Evolutionary conservation across 768 basidiomycete genomes (phyloP), one percentile per base, ranked within the genome.

Genomic region (Lentinus brumalis): DNA sequence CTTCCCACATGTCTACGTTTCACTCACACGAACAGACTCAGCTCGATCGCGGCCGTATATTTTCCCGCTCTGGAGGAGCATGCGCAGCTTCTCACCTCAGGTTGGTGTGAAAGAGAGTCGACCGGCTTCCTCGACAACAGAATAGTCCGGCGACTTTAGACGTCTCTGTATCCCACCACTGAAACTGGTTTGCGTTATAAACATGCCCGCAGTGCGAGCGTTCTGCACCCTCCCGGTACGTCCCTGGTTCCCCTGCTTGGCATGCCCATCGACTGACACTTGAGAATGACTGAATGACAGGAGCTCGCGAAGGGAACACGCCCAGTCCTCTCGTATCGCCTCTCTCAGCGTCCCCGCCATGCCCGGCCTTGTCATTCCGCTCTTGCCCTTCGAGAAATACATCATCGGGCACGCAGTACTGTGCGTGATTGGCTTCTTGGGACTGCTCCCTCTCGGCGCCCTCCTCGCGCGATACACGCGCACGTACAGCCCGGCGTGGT

Each of bases 401-500:
- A 75, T 85, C 29, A 69, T 86, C 49, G 53, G 66, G 21, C 86
- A 88, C 70, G 86, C 80, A 29, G 70, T 82, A 46, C 72, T 86
- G 14, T 80, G 78, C 63, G 69, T 79, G 0, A 72, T 76, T 11
- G 86, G 83, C 1, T 85, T 84, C 67, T 71, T 87, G 46, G 73
- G 86, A 51, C 67, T 87, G n/a, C 77, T 88, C 10, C 86, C 86
- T 5, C 59, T 83, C 40, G 86, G 86, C 12, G 78, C 76, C 10
- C 73, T 87, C 62, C 70, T 84, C 35, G 81, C 82, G 29, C 78
- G 85, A 62, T 85, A 81, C 65, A 69, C 77, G 21, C 77, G 85
- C 53, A 85, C 83, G n/a, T 79, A 78, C 63, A 81, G 75, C 26
- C 72, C 71, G 30, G 74, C 66, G 77, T 83, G 67, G 67, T 77